Evolutionary conservation across 108 stramenopile genomes (phyloP), one percentile per base, ranked within the genome.

Genomic region (Discostella pseudostelligera): DNA sequence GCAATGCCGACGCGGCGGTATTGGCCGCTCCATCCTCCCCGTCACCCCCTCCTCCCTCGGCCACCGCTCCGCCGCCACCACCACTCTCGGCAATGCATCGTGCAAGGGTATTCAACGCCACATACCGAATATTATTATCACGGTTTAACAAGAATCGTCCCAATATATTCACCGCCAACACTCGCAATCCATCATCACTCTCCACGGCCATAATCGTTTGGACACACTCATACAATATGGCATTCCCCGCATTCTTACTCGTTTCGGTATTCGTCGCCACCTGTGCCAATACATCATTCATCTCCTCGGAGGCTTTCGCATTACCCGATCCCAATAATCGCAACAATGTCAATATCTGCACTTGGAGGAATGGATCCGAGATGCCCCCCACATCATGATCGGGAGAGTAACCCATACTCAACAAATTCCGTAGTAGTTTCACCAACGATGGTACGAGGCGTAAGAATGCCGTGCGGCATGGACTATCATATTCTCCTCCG

Each of bases 61-160:
- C 42, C 42, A 1, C 17, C 43, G 19, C 65, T 11, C 42, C 70
- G 20, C 69, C 69, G 12, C 40, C 66, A n/a, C 48, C 14, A 3
- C 24, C 1, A 13, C 50, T 58, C 55, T 88, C 88, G 53, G 80
- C 79, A 56, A 88, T 85, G 21, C 87, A 89, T 50, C 75, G 63
- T 4, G 88, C 72, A 48, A 99, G 80, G 11, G 97, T 96, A 59
- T 97, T 97, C 64, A 99, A 79, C 10, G 98, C 99, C 32, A 99
- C 97, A 74, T 99, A 99, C 36, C 98, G 92, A 79, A 99, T 99
- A 77, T 99, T 99, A 83, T 99, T 98, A 80, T 99, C 99, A 4
- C 96, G 88, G 70, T 99, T 97, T 37, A 98, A 80, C 26, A 99
- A 81, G 74, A 99, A 99, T 25, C 98, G 83, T 40, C 99, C 99